Percentiles rank a stretch among this genome's conserved stretches.
Conservation (phyloP, 2,329 filamentous ascomycete species). For the Epichloe festucae region DNA sequence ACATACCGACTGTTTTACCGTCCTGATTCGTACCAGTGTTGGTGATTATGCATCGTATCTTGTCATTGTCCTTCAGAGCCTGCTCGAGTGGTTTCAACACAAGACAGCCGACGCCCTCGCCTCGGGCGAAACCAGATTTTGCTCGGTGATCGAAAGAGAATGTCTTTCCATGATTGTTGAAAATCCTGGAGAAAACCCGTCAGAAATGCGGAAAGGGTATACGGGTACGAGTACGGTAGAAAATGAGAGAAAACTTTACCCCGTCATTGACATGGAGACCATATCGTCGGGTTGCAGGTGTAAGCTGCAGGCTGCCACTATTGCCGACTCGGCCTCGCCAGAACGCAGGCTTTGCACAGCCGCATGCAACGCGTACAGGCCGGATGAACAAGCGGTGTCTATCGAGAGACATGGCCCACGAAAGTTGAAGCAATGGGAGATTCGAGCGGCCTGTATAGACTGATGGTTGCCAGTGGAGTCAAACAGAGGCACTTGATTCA, state of each 20-base stretch:
- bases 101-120: conserved; percentile 43
- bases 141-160: conserved; percentile 25
- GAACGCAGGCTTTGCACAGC: conserved; percentile 35
- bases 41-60: conserved; percentile 36
- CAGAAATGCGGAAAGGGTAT: background rate
- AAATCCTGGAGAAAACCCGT: conserved; percentile 9
- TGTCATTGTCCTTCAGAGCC: conserved; percentile 41
- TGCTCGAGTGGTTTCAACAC: conserved; percentile 44
- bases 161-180: conserved; percentile 38
- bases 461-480: conserved; percentile 36
- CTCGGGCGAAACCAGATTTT: conserved; percentile 42
- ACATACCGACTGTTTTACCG: conserved; percentile 27
- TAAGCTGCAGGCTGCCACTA: conserved; percentile 35
- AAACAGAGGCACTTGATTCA: conserved; percentile 36
- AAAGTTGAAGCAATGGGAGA: conserved; percentile 43
- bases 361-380: conserved; percentile 34
- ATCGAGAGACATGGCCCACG: conserved; percentile 38
- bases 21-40: conserved; percentile 42
- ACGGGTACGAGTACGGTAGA: no score
- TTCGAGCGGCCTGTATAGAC: conserved; percentile 40
- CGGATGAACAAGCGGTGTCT: conserved; percentile 40
- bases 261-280: conserved; percentile 19
- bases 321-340: conserved; percentile 32
- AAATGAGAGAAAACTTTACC: conserved; percentile 8
- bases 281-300: conserved; percentile 31